Base-by-base conservation (phyloP, 768 basidiomycete species). In the Termitomyces sp. region DNA sequence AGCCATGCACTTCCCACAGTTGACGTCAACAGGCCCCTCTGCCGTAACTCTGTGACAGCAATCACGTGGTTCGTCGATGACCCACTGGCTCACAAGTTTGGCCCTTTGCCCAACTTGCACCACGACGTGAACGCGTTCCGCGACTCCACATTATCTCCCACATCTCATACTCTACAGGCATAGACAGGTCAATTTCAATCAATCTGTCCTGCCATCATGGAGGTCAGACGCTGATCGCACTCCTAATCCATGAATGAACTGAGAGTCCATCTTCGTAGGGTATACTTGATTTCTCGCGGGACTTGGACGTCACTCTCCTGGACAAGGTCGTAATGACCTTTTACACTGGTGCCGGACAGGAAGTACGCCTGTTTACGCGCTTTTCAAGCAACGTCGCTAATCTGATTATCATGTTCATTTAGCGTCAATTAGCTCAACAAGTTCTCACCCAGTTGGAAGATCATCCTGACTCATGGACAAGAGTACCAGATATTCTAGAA, bases 381-480 rank as follows among this genome's bases (percentile, higher is more conserved):
- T 49, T 26, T 21, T 15, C 48, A 46, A 43, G 58, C 10, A 26
- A 54, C 49, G 53, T 53, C 53, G 54, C 63, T 66, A 59, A 73
- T 69, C 65, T 62, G 61, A 64, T 63, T 37, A 30, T 60, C 45
- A 22, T 51, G 53, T 53, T 44, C 52, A 48, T 46, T 11, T 66
- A 98, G 95, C 95, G 95, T 90, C 88, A 90, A 84, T 70, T 87
- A 69, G 96, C 96, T 15, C 96, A 98, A 72, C 88, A 89, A 68
- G 79, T 93, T 59, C 80, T 99, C 62, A 97, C 96, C 8, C 94
- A 95, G 68, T 88, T 99, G 66, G 94, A 98, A 71, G 97, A 99
- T 58, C 81, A 93, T 69, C 90, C 91, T 17, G 96, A 98, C 57
- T 87, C 95, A 35, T 99, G 97, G 97, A 95, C 94, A 60, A 82